Evolutionary conservation across 352 stramenopile species (phyloP).

Genomic region (Phytopythium chamaehyphon): DNA sequence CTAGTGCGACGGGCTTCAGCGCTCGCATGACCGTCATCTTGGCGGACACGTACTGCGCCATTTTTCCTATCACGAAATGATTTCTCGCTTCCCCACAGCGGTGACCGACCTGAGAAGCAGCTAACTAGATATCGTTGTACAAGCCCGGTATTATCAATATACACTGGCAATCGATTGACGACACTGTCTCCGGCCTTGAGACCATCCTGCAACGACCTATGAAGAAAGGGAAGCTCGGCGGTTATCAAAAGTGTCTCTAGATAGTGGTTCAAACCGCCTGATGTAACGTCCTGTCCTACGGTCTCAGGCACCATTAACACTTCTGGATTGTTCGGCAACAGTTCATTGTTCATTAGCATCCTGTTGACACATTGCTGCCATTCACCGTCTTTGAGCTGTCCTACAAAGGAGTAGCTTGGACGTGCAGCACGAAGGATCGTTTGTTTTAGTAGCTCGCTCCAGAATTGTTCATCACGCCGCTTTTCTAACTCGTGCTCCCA

Average conservation of each 20-base stretch:
- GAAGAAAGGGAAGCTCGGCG: constrained; percentile 34
- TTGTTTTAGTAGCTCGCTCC: background rate
- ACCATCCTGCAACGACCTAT: constrained; percentile 5
- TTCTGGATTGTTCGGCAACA: no score
- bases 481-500: constrained; percentile 4
- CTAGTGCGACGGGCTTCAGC: constrained; percentile 1
- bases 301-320: no score
- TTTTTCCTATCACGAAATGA: background rate
- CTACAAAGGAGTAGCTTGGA: constrained; percentile 12
- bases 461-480: background rate
- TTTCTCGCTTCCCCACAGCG: constrained; percentile 16
- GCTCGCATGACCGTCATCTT: no score
- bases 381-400: background rate
- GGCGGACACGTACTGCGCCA: background rate
- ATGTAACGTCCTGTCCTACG: background rate
- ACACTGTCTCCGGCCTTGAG: constrained; percentile 25
- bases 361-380: background rate
- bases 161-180: constrained; percentile 32
- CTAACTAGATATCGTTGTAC: constrained; percentile 46
- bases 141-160: constrained; percentile 35
- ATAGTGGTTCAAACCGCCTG: background rate
- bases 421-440: constrained; percentile 5
- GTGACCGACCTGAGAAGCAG: constrained; percentile 35
- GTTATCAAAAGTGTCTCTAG: constrained; percentile 28
- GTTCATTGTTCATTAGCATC: background rate